Base-by-base conservation (phyloP, 2,329 filamentous ascomycete species). In the Ascochyta viciae-villosae region DNA sequence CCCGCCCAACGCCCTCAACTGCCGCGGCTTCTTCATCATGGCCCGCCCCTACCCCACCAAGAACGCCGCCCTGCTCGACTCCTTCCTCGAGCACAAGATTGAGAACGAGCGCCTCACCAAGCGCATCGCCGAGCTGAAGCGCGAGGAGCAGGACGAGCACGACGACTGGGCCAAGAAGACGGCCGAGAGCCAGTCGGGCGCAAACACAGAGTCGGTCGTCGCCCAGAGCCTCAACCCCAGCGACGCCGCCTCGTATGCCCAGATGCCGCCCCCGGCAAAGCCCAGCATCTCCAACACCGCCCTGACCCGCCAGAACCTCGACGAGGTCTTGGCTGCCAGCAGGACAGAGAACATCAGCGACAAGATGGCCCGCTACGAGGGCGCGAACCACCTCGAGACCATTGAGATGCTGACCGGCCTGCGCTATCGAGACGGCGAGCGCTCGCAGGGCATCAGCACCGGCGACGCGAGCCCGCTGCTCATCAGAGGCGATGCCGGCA, bases 61-160 rank as follows among this genome's bases (percentile, higher is more conserved):
- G 77, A 96, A 94, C 71, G 89, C 92, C 1, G 86, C 85, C 3
- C 82, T 97, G 10, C 82, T 97, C 19, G 93, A 98, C 77, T 96
- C 92, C 0, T 97, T 97, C 68, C 82, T 98, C 26, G 94, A 98
- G 74, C 93, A 97, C 79, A 97, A 97, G 77, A 94, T 96, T 50
- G 94, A 97, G 75, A 96, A 97, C 68, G 92, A 96, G 78, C 86
- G 93, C 4, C 77, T 98, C 44, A 87, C 87, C 68, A 89, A 91
- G 66, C 87, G 91, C 39, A 96, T 98, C 59, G 87, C 89, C 16
- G 92, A 96, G 76, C 81, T 97, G 50, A 91, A 90, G 64, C 84
- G 85, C 58, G 94, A 97, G 75, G 94, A 97, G 74, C 87, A 89
- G 53, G 90, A 93, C 50, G 93, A 96, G 58, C 82, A 83, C 15